Percentiles rank a stretch among this genome's conserved stretches.
These are phyloP conservation scores for Boletus rubropictus DNA, from an alignment of 768 basidiomycete species.

Conservation along the genomic window DNA sequence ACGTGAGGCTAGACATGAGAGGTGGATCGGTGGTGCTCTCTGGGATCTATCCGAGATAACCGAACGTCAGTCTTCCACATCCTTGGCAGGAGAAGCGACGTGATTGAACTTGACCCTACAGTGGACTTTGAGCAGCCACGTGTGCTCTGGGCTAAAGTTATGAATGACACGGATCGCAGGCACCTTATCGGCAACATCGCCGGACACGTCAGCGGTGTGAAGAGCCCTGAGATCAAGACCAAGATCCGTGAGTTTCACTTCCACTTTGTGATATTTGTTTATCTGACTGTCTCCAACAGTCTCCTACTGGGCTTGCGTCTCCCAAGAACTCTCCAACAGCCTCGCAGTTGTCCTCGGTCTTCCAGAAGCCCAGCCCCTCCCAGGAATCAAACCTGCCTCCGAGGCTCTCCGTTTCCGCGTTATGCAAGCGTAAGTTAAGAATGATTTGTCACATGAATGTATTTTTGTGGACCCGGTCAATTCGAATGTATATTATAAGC, in stretches of 20 bases:
- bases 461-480: not conserved
- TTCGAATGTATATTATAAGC: constrained; percentile 4
- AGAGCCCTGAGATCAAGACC: constrained; percentile 53
- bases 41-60: constrained; percentile 68
- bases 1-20: constrained; percentile 54
- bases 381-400: constrained; percentile 48
- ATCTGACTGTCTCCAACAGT: constrained; percentile 36
- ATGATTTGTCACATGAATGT: not conserved
- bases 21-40: constrained; percentile 65
- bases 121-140: constrained; percentile 86
- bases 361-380: constrained; percentile 50
- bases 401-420: constrained; percentile 51
- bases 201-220: constrained; percentile 56
- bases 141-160: constrained; percentile 61
- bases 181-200: constrained; percentile 65
- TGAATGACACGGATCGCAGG: constrained; percentile 52
- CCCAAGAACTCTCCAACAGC: constrained; percentile 67
- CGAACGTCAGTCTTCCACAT: constrained; percentile 53
- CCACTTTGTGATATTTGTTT: not conserved
- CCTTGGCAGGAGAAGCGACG: not conserved
- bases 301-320: constrained; percentile 73
- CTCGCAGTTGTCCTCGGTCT: constrained; percentile 72
- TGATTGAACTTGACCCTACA: constrained; percentile 21
- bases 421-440: constrained; percentile 7
- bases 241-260: constrained; percentile 53